Evolutionary conservation across 768 basidiomycete species (phyloP).

Genomic region (Termitomyces sp.): DNA sequence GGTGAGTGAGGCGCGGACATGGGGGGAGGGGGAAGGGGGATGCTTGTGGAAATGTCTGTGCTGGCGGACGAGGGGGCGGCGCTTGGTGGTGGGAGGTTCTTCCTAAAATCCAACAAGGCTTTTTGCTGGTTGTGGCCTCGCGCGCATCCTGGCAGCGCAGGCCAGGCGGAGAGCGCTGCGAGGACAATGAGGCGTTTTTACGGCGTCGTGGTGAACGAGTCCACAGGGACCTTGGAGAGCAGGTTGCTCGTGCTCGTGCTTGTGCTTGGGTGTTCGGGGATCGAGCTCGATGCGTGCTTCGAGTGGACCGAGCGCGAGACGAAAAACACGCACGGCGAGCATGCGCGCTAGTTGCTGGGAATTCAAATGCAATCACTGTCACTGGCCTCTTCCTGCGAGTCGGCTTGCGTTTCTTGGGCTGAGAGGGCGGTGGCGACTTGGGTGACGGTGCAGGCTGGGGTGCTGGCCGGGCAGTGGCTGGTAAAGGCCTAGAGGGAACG

Average conservation of each 20-base stretch:
- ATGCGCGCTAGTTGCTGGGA: no score
- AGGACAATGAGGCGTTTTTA: constrained; percentile 52
- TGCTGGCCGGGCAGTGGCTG: neutral
- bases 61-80: no score
- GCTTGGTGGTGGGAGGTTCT: constrained; percentile 5
- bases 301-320: neutral
- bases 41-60: no score
- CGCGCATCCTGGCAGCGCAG: constrained; percentile 23
- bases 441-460: neutral
- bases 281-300: no score
- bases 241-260: no score
- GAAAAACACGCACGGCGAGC: no score
- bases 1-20: no score
- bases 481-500: neutral
- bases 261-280: neutral
- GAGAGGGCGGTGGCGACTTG: neutral
- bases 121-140: constrained; percentile 6
- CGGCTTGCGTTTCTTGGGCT: neutral
- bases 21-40: no score
- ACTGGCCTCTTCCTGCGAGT: neutral
- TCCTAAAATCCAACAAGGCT: no score
- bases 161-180: constrained; percentile 37
- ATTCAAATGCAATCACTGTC: no score
- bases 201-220: constrained; percentile 53
- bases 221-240: constrained; percentile 55